These are phyloP conservation scores for Ustilago esculenta DNA, from an alignment of 1,284 basidiomycete species.

Conservation along the genomic window DNA sequence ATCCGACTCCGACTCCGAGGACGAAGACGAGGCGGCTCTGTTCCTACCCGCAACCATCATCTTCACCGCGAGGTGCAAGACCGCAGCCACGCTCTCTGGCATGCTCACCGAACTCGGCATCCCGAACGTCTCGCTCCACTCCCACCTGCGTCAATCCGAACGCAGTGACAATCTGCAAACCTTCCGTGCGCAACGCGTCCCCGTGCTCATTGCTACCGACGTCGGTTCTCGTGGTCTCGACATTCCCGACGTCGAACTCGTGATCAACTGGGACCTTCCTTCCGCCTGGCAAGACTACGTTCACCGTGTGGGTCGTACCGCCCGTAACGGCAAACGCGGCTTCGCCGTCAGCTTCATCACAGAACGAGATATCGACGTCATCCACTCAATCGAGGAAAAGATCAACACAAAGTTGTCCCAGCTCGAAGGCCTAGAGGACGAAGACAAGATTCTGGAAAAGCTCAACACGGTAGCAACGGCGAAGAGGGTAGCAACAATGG, in stretches of 20 bases:
- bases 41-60: conserved; percentile 85
- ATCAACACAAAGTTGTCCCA: conserved; percentile 73
- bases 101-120: conserved; percentile 77
- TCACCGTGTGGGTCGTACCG: conserved; percentile 80
- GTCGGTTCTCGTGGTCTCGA: conserved; percentile 66
- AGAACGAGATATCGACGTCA: conserved; percentile 86
- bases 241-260: conserved; percentile 79
- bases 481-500: conserved; percentile 90
- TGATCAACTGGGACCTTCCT: conserved; percentile 97
- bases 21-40: conserved; percentile 23
- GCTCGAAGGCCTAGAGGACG: conserved; percentile 70
- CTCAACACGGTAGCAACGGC: conserved; percentile 89
- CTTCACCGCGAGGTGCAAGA: conserved; percentile 86
- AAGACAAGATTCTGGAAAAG: conserved; percentile 83
- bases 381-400: conserved; percentile 83
- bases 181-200: conserved; percentile 77
- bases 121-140: conserved; percentile 88
- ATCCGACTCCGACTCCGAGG: conserved; percentile 27
- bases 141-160: conserved; percentile 88
- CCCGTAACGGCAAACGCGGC: conserved; percentile 89
- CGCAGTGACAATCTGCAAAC: conserved; percentile 82
- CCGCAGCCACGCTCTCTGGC: conserved; percentile 81
- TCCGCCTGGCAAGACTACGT: conserved; percentile 72
- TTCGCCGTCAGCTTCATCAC: conserved; percentile 93
- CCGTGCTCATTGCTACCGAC: conserved; percentile 65